Evolutionary conservation across 192 early-diverging fungal genomes (phyloP).

Genomic region (Dissophora ornata): DNA sequence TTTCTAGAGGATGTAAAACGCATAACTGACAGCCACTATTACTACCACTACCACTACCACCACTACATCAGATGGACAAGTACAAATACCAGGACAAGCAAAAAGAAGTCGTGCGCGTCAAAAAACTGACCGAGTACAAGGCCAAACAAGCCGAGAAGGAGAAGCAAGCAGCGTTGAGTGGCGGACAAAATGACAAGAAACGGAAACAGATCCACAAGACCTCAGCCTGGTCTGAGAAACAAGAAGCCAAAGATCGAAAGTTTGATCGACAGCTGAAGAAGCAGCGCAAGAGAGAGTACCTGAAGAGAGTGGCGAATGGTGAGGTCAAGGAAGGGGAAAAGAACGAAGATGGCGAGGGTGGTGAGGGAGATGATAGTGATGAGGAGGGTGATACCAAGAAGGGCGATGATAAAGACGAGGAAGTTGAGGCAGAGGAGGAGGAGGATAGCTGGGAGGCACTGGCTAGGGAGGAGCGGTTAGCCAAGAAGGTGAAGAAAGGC

Average conservation of each 20-base stretch:
- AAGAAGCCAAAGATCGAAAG: constrained; percentile 72
- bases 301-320: constrained; percentile 55
- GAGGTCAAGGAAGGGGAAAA: constrained; percentile 45
- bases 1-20: too few relatives aligned
- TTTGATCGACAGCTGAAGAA: constrained; percentile 76
- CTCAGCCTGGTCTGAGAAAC: constrained; percentile 78
- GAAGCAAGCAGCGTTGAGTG: constrained; percentile 43
- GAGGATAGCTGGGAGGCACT: constrained; percentile 75
- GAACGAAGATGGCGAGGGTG: too few relatives aligned
- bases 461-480: constrained; percentile 64
- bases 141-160: constrained; percentile 45
- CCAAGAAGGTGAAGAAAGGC: constrained; percentile 71
- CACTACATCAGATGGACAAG: constrained; percentile 58
- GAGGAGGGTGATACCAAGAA: constrained; percentile 27
- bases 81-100: constrained; percentile 78
- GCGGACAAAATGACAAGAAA: constrained; percentile 52
- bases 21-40: too few relatives aligned
- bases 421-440: constrained; percentile 38
- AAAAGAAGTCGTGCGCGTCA: constrained; percentile 73
- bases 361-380: constrained; percentile 31
- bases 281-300: constrained; percentile 62
- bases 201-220: constrained; percentile 39
- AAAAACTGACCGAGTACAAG: constrained; percentile 60
- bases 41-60: too few relatives aligned
- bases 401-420: constrained; percentile 11